Evolutionary conservation across 257 asterid species (phyloP).

Genomic region (Datura wrightii): DNA sequence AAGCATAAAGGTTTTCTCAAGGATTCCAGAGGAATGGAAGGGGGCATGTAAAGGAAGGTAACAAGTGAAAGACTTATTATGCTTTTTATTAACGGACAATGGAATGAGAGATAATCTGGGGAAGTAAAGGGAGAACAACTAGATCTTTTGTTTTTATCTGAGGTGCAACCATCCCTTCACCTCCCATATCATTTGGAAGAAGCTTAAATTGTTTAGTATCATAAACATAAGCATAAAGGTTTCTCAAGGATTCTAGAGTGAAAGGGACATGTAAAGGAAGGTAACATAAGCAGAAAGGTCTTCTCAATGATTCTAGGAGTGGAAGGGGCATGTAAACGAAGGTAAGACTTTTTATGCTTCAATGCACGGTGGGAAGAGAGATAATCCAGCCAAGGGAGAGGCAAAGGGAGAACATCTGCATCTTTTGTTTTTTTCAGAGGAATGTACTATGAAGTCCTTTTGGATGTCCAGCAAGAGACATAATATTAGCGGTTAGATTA

Average conservation of each 20-base stretch:
- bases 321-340: constrained; percentile 3
- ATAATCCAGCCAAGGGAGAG: background rate
- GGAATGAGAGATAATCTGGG: background rate
- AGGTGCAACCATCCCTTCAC: background rate
- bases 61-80: background rate
- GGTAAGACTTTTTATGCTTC: background rate
- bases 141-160: background rate
- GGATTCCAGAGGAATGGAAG: background rate
- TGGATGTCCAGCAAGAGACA: background rate
- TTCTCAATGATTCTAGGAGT: background rate
- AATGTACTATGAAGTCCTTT: constrained; percentile 9
- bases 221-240: constrained; percentile 18
- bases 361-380: background rate
- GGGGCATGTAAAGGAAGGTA: background rate
- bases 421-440: background rate
- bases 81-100: constrained; percentile 6
- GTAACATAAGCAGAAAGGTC: background rate
- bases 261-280: background rate
- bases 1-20: constrained; percentile 24
- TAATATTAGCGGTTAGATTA: background rate
- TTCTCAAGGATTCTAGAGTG: background rate
- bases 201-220: background rate
- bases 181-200: constrained; percentile 9
- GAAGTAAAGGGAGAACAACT: background rate
- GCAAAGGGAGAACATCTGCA: constrained; percentile 20